phyloP scores from a whole-genome alignment of 1,139 yeast species.

The Keqinozyma sinolaborantium region DNA sequence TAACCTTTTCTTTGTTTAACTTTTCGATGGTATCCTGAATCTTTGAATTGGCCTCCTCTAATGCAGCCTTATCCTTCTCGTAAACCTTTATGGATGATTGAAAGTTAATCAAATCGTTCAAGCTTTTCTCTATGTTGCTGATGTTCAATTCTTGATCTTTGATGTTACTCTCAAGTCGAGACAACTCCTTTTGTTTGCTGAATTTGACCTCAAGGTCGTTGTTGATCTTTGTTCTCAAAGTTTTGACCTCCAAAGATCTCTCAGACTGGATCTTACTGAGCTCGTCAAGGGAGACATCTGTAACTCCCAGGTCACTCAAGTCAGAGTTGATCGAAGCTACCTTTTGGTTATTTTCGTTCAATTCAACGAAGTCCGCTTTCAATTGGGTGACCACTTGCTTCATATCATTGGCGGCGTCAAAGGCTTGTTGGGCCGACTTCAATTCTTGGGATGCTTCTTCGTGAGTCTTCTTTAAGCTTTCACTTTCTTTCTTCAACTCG shows the following conservation, averaged over 20 bases:
- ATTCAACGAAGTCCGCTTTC: conserved; percentile 14
- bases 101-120: conserved; percentile 33
- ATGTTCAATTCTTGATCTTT: conserved; percentile 57
- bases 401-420: background rate
- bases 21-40: conserved; percentile 2
- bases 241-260: conserved; percentile 41
- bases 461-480: conserved; percentile 5
- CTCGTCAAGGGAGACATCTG: conserved; percentile 28
- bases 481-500: conserved; percentile 4
- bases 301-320: conserved; percentile 40
- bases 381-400: conserved; percentile 9
- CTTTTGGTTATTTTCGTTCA: conserved; percentile 8
- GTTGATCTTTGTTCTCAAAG: conserved; percentile 40
- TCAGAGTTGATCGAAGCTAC: conserved; percentile 16
- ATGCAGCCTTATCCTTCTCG: conserved; percentile 10
- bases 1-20: conserved; percentile 10
- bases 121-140: conserved; percentile 50
- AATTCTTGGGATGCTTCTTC: conserved; percentile 3
- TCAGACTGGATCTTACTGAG: conserved; percentile 37
- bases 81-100: conserved; percentile 16
- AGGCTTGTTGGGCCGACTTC: conserved; percentile 1
- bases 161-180: conserved; percentile 47
- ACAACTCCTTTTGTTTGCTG: conserved; percentile 40
- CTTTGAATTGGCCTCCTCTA: conserved; percentile 9
- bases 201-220: conserved; percentile 50